Evolutionary conservation across 768 basidiomycete genomes (phyloP).

Genomic region (Bullera alba): DNA sequence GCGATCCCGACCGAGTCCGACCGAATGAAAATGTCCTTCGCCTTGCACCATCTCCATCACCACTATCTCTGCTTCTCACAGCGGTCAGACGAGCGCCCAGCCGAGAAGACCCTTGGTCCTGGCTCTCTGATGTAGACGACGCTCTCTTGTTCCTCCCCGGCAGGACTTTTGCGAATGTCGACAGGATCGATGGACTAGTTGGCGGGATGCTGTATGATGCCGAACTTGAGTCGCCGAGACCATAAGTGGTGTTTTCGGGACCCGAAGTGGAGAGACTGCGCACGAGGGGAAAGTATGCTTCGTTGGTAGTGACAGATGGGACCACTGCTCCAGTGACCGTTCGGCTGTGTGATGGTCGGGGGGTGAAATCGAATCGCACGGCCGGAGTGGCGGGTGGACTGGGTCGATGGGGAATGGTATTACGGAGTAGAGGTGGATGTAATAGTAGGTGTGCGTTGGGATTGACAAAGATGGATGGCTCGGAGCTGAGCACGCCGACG

Average conservation of each 20-base stretch:
- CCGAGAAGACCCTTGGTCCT: neutral
- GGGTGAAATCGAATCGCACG: neutral
- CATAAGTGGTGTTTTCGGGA: slow-evolving; percentile 15
- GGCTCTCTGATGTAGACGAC: neutral
- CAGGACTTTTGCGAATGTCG: slow-evolving; percentile 10
- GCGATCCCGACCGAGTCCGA: neutral
- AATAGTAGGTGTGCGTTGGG: slow-evolving; percentile 40
- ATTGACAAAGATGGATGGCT: slow-evolving; percentile 39
- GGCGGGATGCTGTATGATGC: slow-evolving; percentile 1
- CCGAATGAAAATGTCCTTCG: slow-evolving; percentile 25
- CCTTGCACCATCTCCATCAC: slow-evolving; percentile 10
- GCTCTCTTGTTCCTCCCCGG: slow-evolving; percentile 12
- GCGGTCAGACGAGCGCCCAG: slow-evolving; percentile 9
- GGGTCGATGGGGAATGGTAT: neutral
- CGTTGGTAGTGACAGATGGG: slow-evolving; percentile 11
- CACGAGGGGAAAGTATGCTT: slow-evolving; percentile 30
- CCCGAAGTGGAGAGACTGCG: slow-evolving; percentile 18
- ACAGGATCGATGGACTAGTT: slow-evolving; percentile 3
- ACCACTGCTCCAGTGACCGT: neutral
- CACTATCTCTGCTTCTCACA: slow-evolving; percentile 23
- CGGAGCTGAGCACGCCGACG: slow-evolving; percentile 27
- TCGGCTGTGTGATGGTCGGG: neutral
- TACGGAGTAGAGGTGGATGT: slow-evolving; percentile 37
- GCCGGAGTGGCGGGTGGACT: neutral
- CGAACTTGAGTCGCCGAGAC: neutral